Evolutionary conservation across 495 filamentous ascomycete genomes (phyloP).

Genomic region (Hypoxylon trugodes): DNA sequence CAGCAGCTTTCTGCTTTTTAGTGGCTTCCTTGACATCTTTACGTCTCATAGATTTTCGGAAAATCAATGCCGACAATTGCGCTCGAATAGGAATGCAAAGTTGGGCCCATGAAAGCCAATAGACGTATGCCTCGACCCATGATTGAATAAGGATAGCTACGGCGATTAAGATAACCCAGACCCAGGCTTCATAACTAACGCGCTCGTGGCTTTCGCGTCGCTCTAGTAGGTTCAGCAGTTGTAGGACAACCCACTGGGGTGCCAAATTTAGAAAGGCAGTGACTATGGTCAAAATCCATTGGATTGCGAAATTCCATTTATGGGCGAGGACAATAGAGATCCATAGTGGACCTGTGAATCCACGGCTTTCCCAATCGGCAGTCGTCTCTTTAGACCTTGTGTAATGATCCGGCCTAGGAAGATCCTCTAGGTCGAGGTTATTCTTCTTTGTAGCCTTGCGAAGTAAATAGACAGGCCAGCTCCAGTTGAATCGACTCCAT

Average conservation of each 20-base stretch:
- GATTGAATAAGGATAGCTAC: slow-evolving; percentile 62
- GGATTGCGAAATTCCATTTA: slow-evolving; percentile 59
- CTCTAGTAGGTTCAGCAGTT: slow-evolving; percentile 71
- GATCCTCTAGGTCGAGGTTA: slow-evolving; percentile 64
- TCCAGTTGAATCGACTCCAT: slow-evolving; percentile 68
- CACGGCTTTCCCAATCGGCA: slow-evolving; percentile 60
- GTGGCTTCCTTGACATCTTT: slow-evolving; percentile 75
- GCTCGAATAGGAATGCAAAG: slow-evolving; percentile 71
- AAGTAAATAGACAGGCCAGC: slow-evolving; percentile 67
- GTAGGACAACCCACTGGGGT: slow-evolving; percentile 73
- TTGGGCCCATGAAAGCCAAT: slow-evolving; percentile 71
- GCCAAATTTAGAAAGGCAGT: slow-evolving; percentile 68
- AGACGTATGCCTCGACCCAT: slow-evolving; percentile 67
- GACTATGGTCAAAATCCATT: slow-evolving; percentile 62
- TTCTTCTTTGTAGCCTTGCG: slow-evolving; percentile 61
- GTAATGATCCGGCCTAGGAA: slow-evolving; percentile 63
- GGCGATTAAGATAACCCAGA: slow-evolving; percentile 73
- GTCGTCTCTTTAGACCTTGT: slow-evolving; percentile 58
- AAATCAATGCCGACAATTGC: slow-evolving; percentile 76
- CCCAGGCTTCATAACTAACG: slow-evolving; percentile 62
- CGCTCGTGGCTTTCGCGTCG: slow-evolving; percentile 52
- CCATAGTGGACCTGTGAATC: slow-evolving; percentile 66
- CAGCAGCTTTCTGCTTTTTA: slow-evolving; percentile 46
- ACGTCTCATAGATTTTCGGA: slow-evolving; percentile 78
- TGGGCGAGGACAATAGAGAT: slow-evolving; percentile 65